A percentile compares a stretch with the other conserved stretches of the same genome.
phyloP scores from a whole-genome alignment of 2,329 filamentous ascomycete genomes.

The Fusarium pseudocircinatum region DNA sequence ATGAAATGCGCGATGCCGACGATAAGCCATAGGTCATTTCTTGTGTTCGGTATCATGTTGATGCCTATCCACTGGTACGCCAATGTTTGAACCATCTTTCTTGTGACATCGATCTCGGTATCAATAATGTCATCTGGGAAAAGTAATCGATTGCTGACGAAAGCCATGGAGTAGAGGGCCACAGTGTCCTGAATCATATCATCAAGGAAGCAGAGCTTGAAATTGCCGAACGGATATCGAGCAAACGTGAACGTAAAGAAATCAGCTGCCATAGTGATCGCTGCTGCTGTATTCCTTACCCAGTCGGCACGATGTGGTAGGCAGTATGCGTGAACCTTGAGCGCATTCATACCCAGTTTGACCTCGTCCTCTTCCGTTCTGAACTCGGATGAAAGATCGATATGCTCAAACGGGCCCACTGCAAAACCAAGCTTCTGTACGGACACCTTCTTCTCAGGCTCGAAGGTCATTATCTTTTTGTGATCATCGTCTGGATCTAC shows the following conservation, averaged over 20 bases:
- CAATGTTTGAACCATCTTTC: conserved; percentile 82
- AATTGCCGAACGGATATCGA: conserved; percentile 89
- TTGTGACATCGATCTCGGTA: conserved; percentile 81
- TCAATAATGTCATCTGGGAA: conserved; percentile 89
- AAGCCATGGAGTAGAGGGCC: conserved; percentile 82
- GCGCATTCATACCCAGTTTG: conserved; percentile 85
- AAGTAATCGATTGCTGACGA: conserved; percentile 87
- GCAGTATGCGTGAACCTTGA: conserved; percentile 92
- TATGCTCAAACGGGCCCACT: conserved; percentile 92
- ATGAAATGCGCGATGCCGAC: conserved; percentile 94
- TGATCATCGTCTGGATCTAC: conserved; percentile 79
- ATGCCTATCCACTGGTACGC: conserved; percentile 96
- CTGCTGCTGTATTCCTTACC: conserved; percentile 85
- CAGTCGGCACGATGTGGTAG: conserved; percentile 84
- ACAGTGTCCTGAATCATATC: conserved; percentile 81
- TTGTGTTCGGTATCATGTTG: conserved; percentile 85
- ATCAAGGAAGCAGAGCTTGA: conserved; percentile 94
- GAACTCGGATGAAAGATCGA: conserved; percentile 85
- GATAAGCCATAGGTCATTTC: conserved; percentile 86
- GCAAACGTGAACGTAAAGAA: conserved; percentile 89
- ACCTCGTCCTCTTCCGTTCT: conserved; percentile 92
- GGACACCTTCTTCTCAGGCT: conserved; percentile 77
- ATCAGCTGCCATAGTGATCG: conserved; percentile 88
- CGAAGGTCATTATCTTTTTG: conserved; percentile 90
- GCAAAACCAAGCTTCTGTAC: conserved; percentile 94